Conservation (phyloP, 2,329 filamentous ascomycete species). For the Pleurostoma richardsiae region DNA sequence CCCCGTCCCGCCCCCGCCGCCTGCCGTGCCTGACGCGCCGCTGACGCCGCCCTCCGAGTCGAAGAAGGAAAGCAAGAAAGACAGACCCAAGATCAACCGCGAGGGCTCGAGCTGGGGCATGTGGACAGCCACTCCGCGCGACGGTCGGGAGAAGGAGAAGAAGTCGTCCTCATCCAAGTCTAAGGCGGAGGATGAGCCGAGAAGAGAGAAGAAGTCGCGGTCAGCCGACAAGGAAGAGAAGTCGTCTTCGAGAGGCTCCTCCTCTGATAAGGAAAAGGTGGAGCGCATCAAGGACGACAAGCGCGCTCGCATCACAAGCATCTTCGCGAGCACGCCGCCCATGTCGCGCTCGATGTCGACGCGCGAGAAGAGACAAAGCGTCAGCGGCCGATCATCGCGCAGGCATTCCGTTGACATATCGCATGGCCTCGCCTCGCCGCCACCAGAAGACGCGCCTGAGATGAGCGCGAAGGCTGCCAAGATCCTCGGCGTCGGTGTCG, state of each 20-base stretch:
- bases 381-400: constrained; percentile 55
- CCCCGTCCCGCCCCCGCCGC: constrained; percentile 34
- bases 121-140: constrained; percentile 56
- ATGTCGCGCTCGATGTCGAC: constrained; percentile 66
- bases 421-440: constrained; percentile 64
- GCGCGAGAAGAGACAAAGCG: constrained; percentile 56
- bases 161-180: constrained; percentile 51
- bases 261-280: constrained; percentile 62
- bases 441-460: constrained; percentile 61
- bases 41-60: constrained; percentile 48
- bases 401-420: constrained; percentile 64
- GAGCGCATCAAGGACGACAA: constrained; percentile 26
- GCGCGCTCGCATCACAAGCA: constrained; percentile 52
- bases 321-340: constrained; percentile 64
- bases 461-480: constrained; percentile 75
- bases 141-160: constrained; percentile 51
- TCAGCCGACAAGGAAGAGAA: constrained; percentile 59
- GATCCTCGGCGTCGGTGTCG: constrained; percentile 61
- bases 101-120: constrained; percentile 70
- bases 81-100: constrained; percentile 71
- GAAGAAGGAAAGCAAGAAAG: constrained; percentile 61
- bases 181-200: constrained; percentile 55
- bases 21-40: constrained; percentile 41
- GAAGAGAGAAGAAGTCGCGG: constrained; percentile 33
- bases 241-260: constrained; percentile 61